Evolutionary conservation across 345 rosid genomes (phyloP), one percentile per base, ranked within the genome.

Genomic region (Kernera saxatilis): DNA sequence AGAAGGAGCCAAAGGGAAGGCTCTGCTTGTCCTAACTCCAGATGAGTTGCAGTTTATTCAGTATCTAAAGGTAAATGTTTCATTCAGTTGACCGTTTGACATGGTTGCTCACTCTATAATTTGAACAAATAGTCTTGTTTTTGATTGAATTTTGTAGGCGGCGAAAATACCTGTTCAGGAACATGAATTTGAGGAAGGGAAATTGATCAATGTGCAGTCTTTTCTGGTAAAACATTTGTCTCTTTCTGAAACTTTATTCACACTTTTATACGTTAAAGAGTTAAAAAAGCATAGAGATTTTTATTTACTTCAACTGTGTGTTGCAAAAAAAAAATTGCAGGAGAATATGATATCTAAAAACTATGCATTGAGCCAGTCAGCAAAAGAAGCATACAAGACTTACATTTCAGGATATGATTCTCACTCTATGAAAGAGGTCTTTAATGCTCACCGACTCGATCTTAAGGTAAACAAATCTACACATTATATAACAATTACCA

Each of bases 1-100:
- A n/a, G 98, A 94, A 86, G 99, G 95, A 66, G 91, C 85, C 64
- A 85, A 82, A 76, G 99, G 99, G 48, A 91, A 89, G 71, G 99
- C 99, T 23, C 60, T 94, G 66, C 93, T 91, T 61, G 87, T 91
- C 64, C 62, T 94, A 53, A 94, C 87, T 68, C 96, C 96, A 17
- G 86, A 88, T 37, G 99, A 94, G 83, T 71, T 89, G 37, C 88
- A 84, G 53, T 94, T 91, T 82, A 81, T 94, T 78, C 88, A 78
- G 41, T 88, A 89, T 77, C 88, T 94, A 19, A 89, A 94, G 90
- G 98, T 91, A 45, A 53, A 35, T 35, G 12, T 25, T 61, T 61
- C 32, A 51, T 32, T 43, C 14, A 52, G 25, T 26, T 33, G 30
- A 30, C 14, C 22, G 5, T 43, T 40, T 57, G 62, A 60, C 46